Base-by-base conservation (phyloP, 225 moss, liverwort and hornwort genomes). In the Thuidium tamariscinum region DNA sequence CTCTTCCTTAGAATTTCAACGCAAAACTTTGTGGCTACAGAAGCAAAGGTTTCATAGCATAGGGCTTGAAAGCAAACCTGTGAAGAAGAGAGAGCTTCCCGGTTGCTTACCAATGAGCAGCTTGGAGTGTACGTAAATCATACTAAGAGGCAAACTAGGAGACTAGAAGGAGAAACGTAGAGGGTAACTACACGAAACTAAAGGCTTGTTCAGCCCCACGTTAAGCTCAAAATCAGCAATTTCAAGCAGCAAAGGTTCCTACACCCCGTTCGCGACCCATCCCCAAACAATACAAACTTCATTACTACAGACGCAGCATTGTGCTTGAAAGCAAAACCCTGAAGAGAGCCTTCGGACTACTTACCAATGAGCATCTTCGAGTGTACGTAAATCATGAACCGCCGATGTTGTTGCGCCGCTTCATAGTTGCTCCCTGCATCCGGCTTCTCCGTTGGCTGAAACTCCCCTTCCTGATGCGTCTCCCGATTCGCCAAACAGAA, bases 351-450 rank as follows among this genome's bases (percentile, higher is more conserved):
- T 95, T 41, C 13, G 9, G 61, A 23, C 57, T 13, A 21, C 61
- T 60, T 79, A 79, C 79, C 79, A 61, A 79, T 79, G 21, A 79
- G 59, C 79, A 79, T 61, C 85, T 96, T 97, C 25, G 97, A 34
- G 63, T 97, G 97, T n/a, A 97, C 97, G 30, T 97, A 97, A 57
- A 97, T 95, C 97, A 97, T 97, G 86, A 95, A 97, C 4, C 97
- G 93, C 8, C 97, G 92, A 77, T 76, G 69, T 18, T 87, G 67
- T 83, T 97, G 97, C n/a, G 96, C 97, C 16, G 87, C 60, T 22
- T 84, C 81, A 72, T 96, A 95, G 80, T 93, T 89, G 41, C 91
- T 88, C 7, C 86, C 95, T 21, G 25, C 62, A 4, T 88, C 86
- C 6, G 96, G 95, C 10, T 52, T 27, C 54, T 90, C 92, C 11